Percentiles rank a stretch among this genome's conserved stretches.
These are phyloP conservation scores for Colletotrichum salicis DNA, from an alignment of 2,329 filamentous ascomycete species.

Conservation along the genomic window DNA sequence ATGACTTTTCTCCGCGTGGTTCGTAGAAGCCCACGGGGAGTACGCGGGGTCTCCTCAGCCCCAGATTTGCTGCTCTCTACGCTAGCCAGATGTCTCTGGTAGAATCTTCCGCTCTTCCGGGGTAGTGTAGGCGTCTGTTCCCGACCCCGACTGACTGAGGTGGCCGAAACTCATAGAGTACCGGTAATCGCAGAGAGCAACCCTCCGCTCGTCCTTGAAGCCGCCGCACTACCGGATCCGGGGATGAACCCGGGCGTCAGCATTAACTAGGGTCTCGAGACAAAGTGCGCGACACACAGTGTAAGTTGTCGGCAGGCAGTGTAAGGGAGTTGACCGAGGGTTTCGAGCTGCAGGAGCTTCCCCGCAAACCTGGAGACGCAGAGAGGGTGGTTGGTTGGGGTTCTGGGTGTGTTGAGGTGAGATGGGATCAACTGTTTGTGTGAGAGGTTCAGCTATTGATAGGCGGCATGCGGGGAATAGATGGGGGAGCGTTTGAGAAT, in stretches of 20 bases:
- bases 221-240: conserved; percentile 19
- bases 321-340: conserved; percentile 9
- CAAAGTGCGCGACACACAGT: conserved; percentile 2
- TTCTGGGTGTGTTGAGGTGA: neutral
- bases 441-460: conserved; percentile 21
- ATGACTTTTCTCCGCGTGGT: neutral
- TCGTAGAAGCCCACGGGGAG: neutral
- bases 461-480: conserved; percentile 20
- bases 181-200: neutral
- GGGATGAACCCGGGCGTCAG: conserved; percentile 17
- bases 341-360: conserved; percentile 21
- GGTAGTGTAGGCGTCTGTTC: neutral
- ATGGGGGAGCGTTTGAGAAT: conserved; percentile 28
- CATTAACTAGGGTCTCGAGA: neutral
- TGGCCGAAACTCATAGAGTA: neutral
- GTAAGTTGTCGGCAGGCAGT: neutral
- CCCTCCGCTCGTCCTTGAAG: conserved; percentile 32
- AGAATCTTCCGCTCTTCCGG: conserved; percentile 20
- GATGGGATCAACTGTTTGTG: conserved; percentile 15
- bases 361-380: conserved; percentile 13
- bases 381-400: conserved; percentile 4
- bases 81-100: neutral
- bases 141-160: neutral
- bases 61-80: neutral
- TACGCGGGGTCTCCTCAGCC: neutral